phyloP scores from a whole-genome alignment of 2,329 filamentous ascomycete genomes.

The Decorospora gaudefroyi region DNA sequence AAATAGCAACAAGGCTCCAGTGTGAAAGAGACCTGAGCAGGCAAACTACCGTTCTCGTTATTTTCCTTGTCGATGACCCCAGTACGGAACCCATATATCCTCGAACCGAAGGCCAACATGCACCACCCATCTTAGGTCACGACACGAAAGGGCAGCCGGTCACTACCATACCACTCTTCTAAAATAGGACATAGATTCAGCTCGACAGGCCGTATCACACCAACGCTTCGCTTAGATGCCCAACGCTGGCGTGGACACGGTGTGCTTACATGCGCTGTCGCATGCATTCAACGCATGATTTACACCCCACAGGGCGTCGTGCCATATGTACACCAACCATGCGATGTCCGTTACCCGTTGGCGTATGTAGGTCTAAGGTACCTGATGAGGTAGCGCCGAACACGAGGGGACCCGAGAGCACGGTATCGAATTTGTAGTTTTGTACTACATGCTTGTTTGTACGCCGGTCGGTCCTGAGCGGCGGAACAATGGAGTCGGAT shows the following conservation, averaged over 20 bases:
- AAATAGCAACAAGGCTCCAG: no score
- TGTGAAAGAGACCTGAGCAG: no score
- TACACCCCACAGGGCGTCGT: constrained; percentile 9
- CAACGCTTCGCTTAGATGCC: constrained; percentile 1
- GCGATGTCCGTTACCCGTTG: constrained; percentile 16
- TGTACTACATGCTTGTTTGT: not conserved
- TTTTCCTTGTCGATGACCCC: no score
- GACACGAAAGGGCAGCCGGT: not conserved
- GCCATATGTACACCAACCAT: constrained; percentile 7
- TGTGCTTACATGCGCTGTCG: not conserved
- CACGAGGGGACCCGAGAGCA: constrained; percentile 15
- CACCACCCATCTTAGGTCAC: no score
- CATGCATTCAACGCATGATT: constrained; percentile 8
- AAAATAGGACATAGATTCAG: constrained; percentile 2
- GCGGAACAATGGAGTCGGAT: constrained; percentile 12
- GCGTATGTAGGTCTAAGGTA: no score
- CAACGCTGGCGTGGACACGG: not conserved
- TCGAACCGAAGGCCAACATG: no score
- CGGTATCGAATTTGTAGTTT: constrained; percentile 8
- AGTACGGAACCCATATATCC: no score
- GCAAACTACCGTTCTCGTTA: no score
- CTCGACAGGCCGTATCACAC: constrained; percentile 1
- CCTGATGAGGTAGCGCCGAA: constrained; percentile 10
- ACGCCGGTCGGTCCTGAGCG: constrained; percentile 7
- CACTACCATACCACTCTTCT: not conserved